phyloP scores from a whole-genome alignment of 768 basidiomycete genomes.

The Russula ochroleuca region DNA sequence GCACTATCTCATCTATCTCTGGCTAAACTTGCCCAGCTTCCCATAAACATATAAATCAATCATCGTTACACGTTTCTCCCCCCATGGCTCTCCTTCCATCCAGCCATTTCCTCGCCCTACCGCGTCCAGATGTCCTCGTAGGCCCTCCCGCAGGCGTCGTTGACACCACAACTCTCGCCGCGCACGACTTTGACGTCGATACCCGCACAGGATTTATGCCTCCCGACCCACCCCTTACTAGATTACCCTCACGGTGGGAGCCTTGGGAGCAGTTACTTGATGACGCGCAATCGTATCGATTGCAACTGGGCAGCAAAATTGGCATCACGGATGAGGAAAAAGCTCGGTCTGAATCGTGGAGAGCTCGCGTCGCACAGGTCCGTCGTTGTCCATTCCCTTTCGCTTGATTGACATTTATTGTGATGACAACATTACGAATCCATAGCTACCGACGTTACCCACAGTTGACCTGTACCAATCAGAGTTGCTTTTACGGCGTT shows the following conservation, averaged over 20 bases:
- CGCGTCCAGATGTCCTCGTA: conserved; percentile 33
- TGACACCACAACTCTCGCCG: conserved; percentile 39
- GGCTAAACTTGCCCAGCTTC: not conserved
- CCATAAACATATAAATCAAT: not conserved
- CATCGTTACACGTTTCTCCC: not conserved
- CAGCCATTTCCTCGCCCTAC: conserved; percentile 37
- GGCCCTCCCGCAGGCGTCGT: conserved; percentile 32
- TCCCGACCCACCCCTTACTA: conserved; percentile 59
- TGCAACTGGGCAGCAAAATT: conserved; percentile 49
- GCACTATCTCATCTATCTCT: too few relatives aligned
- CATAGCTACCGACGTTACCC: conserved; percentile 42
- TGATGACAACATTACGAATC: not conserved
- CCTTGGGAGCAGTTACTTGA: conserved; percentile 66
- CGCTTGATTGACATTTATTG: not conserved
- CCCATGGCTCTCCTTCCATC: conserved; percentile 24
- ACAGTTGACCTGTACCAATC: conserved; percentile 38
- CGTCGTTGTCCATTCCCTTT: conserved; percentile 25
- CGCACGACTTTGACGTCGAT: conserved; percentile 77
- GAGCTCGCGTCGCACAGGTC: conserved; percentile 40
- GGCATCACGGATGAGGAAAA: conserved; percentile 34
- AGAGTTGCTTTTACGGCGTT: conserved; percentile 48
- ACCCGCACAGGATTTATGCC: conserved; percentile 91
- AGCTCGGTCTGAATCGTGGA: conserved; percentile 40
- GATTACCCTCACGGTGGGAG: conserved; percentile 61
- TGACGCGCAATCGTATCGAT: conserved; percentile 42